These are phyloP conservation scores for Mycena venus DNA, from an alignment of 768 basidiomycete genomes.

Conservation along the genomic window DNA sequence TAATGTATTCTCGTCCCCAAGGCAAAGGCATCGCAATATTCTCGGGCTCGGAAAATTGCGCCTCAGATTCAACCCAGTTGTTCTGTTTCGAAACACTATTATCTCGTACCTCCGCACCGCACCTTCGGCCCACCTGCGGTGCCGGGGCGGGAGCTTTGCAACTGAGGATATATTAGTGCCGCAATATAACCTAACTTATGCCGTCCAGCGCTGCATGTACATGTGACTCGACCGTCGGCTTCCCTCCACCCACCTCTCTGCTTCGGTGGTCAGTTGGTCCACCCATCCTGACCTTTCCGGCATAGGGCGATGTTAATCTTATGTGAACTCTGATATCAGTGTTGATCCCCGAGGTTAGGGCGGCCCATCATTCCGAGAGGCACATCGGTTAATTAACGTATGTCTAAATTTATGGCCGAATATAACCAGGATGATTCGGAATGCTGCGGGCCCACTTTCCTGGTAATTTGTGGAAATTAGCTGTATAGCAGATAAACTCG, in stretches of 20 bases:
- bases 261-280: slow-evolving; percentile 1
- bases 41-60: no score
- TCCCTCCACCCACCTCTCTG: background rate
- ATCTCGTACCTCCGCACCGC: no score
- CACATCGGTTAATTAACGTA: slow-evolving; percentile 5
- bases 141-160: background rate
- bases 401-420: background rate
- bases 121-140: no score
- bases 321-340: background rate
- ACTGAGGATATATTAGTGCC: background rate
- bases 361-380: background rate
- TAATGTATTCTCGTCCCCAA: no score
- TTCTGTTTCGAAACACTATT: no score
- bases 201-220: background rate
- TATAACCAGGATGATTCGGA: background rate
- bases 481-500: background rate
- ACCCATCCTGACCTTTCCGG: background rate
- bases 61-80: no score
- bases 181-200: background rate
- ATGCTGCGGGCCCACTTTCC: background rate
- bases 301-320: background rate
- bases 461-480: slow-evolving; percentile 6
- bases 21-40: no score
- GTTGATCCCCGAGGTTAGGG: slow-evolving; percentile 1
- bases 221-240: background rate